phyloP scores from a whole-genome alignment of 2,329 filamentous ascomycete species.

The Graphiopsis chlorocephala region DNA sequence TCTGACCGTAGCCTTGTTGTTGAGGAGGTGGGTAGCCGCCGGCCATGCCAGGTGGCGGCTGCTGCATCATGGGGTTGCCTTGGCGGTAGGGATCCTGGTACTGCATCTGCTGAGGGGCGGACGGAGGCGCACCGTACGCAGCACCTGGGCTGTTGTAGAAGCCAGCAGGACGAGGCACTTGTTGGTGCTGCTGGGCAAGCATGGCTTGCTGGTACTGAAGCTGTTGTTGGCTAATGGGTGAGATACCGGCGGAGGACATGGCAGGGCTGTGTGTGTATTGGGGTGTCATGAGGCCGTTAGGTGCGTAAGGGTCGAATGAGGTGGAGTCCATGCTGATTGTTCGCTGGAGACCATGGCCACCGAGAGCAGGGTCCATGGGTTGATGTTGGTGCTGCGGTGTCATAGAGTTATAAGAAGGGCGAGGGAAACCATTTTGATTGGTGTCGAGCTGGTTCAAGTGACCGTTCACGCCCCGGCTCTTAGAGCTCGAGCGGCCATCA shows the following conservation, averaged over 20 bases:
- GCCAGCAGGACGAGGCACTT: conserved; percentile 28
- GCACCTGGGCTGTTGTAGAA: conserved; percentile 30
- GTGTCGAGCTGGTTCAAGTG: conserved; percentile 35
- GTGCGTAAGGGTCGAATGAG: conserved; percentile 46
- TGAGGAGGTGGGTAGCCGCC: conserved; percentile 17
- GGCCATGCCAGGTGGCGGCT: conserved; percentile 22
- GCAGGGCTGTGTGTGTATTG: conserved; percentile 38
- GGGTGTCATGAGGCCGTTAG: conserved; percentile 34
- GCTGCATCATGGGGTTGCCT: conserved; percentile 32
- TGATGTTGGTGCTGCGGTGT: conserved; percentile 28
- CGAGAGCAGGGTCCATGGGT: conserved; percentile 36
- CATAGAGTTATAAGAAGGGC: conserved; percentile 38
- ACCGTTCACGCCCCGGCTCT: conserved; percentile 32
- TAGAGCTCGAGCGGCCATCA: conserved; percentile 36
- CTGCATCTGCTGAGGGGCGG: conserved; percentile 22
- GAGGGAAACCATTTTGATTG: conserved; percentile 31
- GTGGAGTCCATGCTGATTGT: conserved; percentile 51
- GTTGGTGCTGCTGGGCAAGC: conserved; percentile 43
- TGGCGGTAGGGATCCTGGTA: conserved; percentile 44
- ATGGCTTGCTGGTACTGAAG: conserved; percentile 58
- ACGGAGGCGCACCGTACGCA: conserved; percentile 28
- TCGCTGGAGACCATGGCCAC: conserved; percentile 41
- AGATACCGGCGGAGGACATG: conserved; percentile 35
- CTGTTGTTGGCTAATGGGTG: conserved; percentile 48
- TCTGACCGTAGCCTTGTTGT: conserved; percentile 27